phyloP scores from a whole-genome alignment of 192 early-diverging fungal genomes.

The Backusella westeae region DNA sequence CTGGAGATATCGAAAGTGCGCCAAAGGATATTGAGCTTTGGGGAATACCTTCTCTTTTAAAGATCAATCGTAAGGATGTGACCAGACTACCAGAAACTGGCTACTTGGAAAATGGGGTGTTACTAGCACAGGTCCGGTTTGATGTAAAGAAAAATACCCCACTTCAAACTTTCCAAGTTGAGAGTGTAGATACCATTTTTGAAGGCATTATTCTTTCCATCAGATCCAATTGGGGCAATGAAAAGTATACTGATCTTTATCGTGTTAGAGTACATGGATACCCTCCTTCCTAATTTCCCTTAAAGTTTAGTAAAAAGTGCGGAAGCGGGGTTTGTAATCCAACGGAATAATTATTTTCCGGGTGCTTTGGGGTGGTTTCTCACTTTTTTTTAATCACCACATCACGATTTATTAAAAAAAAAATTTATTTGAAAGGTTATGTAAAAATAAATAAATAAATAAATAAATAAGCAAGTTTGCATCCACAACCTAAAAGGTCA shows the following conservation, averaged over 20 bases:
- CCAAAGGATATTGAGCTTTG: constrained; percentile 67
- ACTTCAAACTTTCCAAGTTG: constrained; percentile 45
- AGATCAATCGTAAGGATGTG: background rate
- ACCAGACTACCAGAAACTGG: background rate
- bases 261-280: constrained; percentile 69
- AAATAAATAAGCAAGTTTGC: too few relatives aligned
- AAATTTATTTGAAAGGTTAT: too few relatives aligned
- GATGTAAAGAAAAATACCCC: constrained; percentile 39
- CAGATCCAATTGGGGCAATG: constrained; percentile 70
- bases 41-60: constrained; percentile 30
- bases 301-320: too few relatives aligned
- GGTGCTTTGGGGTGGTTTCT: too few relatives aligned
- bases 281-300: background rate
- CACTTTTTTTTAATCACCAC: too few relatives aligned
- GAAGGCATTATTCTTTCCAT: constrained; percentile 57
- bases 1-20: constrained; percentile 59
- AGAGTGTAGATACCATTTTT: constrained; percentile 20
- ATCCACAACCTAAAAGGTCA: too few relatives aligned
- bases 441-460: too few relatives aligned
- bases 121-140: constrained; percentile 40
- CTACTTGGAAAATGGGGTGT: background rate
- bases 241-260: constrained; percentile 71
- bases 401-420: too few relatives aligned
- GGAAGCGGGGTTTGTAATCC: too few relatives aligned
- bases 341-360: too few relatives aligned